phyloP scores from a whole-genome alignment of 768 basidiomycete species.

The Neoboletus brunneissimus region DNA sequence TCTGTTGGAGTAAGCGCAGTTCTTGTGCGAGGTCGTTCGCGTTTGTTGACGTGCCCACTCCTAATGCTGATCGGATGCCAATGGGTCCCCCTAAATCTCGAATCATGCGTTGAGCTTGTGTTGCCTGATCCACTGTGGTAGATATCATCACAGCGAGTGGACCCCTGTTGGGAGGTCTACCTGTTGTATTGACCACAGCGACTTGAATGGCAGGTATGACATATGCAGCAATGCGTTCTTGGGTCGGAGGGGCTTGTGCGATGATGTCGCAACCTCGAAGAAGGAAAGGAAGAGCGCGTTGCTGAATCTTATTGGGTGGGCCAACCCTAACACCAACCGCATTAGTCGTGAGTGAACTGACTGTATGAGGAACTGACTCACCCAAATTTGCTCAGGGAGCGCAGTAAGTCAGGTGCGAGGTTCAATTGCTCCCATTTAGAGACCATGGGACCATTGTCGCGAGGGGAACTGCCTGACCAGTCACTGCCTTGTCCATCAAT shows the following conservation, averaged over 20 bases:
- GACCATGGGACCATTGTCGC: constrained; percentile 76
- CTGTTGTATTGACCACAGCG: constrained; percentile 61
- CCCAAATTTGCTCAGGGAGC: constrained; percentile 93
- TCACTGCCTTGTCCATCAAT: constrained; percentile 55
- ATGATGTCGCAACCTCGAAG: constrained; percentile 94
- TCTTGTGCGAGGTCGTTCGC: constrained; percentile 68
- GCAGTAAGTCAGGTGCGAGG: constrained; percentile 80
- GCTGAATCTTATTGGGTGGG: constrained; percentile 98
- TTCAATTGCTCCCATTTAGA: constrained; percentile 96
- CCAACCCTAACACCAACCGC: constrained; percentile 60
- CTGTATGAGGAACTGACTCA: constrained; percentile 39
- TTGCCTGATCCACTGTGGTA: constrained; percentile 98
- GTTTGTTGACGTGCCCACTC: constrained; percentile 72
- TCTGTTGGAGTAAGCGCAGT: constrained; percentile 80
- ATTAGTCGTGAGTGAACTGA: constrained; percentile 15
- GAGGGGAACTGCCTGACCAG: constrained; percentile 51
- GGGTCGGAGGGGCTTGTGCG: constrained; percentile 97
- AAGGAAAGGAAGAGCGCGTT: constrained; percentile 93
- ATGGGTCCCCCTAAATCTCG: constrained; percentile 92
- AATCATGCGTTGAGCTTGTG: constrained; percentile 94
- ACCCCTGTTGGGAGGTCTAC: constrained; percentile 63
- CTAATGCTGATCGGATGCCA: constrained; percentile 86
- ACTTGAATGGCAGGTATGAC: constrained; percentile 88
- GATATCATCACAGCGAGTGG: constrained; percentile 89
- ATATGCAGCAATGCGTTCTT: constrained; percentile 97